Base-by-base conservation (phyloP, 805 yeast species). In the Candida oleophila region DNA sequence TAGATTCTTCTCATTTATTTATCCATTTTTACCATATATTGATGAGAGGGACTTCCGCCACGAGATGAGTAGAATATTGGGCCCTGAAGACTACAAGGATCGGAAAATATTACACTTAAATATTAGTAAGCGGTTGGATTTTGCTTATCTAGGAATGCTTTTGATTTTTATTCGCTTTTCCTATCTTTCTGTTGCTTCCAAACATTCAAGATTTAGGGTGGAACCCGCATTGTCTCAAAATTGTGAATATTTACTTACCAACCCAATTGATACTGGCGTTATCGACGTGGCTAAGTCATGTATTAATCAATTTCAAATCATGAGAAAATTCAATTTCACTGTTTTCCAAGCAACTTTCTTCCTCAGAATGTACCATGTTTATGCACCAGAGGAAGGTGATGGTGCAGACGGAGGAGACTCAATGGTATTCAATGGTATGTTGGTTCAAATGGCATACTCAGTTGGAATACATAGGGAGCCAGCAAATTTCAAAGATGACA, bases 301-400 rank as follows among this genome's bases (percentile, higher is more conserved):
- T 51, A 53, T 80, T 41, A 73, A 76, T 46, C 80, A 77, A 47
- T 80, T 80, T 38, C 54, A 68, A 52, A 53, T 76, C 7, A 61
- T 74, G 66, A 59, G 73, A 21, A 73, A 68, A 47, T 71, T 81
- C 19, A 73, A 74, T 32, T 54, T 80, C 42, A 69, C 73, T 21
- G 71, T 81, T 14, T 75, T 85, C 28, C 89, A 84, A 56, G 80
- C 81, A 55, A 83, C 81, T 1, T 61, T 81, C 15, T 80, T 68
- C 58, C 71, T 82, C 59, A 81, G 81, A 49, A 60, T 75, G 38
- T 84, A 82, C 63, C 75, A 72, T 51, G 74, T 69, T 49, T 70
- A 73, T 50, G 78, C 85, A 9, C 85, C 87, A 1, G 85, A 82
- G 50, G 82, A 78, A 50, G 56, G 62, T 15, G 79, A 73, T 50